phyloP scores from a whole-genome alignment of 306 rosid genomes.

The Astragalus glycyphyllos region DNA sequence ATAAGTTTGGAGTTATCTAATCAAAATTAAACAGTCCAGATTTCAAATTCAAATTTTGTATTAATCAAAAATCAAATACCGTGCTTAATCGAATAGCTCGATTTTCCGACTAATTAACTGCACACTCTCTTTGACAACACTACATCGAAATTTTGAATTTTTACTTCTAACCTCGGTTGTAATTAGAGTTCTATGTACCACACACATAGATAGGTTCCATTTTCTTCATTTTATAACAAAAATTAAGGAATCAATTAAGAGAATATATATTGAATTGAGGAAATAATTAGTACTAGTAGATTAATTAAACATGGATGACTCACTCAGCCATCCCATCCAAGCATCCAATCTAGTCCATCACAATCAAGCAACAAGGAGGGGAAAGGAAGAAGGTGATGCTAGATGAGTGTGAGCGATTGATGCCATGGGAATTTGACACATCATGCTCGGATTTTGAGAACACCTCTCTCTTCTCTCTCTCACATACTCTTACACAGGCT shows the following conservation, averaged over 20 bases:
- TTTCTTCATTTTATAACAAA: not conserved
- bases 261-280: not conserved
- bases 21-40: too few species aligned
- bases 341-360: constrained; percentile 65
- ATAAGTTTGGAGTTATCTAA: too few species aligned
- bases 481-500: constrained; percentile 46
- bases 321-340: constrained; percentile 60
- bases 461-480: constrained; percentile 37
- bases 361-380: constrained; percentile 43
- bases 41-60: too few species aligned
- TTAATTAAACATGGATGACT: constrained; percentile 50
- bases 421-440: constrained; percentile 82
- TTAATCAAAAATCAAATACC: too few species aligned
- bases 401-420: constrained; percentile 50
- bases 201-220: too few species aligned
- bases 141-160: too few species aligned
- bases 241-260: not conserved
- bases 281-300: constrained; percentile 48
- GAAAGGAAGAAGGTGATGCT: constrained; percentile 25
- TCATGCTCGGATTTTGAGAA: constrained; percentile 85
- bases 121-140: too few species aligned
- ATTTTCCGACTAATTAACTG: too few species aligned
- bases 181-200: too few species aligned
- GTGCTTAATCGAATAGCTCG: too few species aligned
- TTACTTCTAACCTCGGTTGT: too few species aligned